These are phyloP conservation scores for Eucommia ulmoides DNA, from an alignment of 257 asterid genomes.

Conservation along the genomic window DNA sequence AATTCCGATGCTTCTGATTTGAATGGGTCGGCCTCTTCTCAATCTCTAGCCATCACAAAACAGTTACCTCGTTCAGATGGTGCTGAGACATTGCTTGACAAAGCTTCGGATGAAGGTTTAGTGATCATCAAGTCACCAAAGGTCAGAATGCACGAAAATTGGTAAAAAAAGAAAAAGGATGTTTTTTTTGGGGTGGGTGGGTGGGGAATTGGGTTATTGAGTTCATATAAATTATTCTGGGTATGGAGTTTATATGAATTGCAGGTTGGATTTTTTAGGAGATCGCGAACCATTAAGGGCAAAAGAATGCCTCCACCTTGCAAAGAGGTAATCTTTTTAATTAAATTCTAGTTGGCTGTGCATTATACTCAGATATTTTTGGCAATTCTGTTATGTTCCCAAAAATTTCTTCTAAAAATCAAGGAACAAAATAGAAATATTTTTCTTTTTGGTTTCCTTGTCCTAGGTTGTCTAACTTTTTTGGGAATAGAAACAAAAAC, in stretches of 20 bases:
- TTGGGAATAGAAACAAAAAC: too few species aligned
- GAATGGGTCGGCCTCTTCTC: constrained; percentile 61
- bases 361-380: too few species aligned
- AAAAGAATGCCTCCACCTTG: constrained; percentile 71
- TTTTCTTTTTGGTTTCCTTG: too few species aligned
- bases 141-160: constrained; percentile 41
- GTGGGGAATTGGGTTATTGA: too few species aligned
- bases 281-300: constrained; percentile 84
- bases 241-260: constrained; percentile 9
- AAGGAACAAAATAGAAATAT: too few species aligned
- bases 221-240: constrained; percentile 4
- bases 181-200: neutral
- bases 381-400: too few species aligned
- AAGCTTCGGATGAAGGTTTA: constrained; percentile 71
- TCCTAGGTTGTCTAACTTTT: too few species aligned
- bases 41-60: constrained; percentile 48
- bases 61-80: constrained; percentile 27
- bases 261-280: constrained; percentile 86
- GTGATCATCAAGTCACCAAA: constrained; percentile 65
- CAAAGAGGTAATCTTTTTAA: constrained; percentile 49
- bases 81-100: constrained; percentile 33
- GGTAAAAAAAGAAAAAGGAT: neutral
- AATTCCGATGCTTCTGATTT: constrained; percentile 30
- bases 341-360: too few species aligned
- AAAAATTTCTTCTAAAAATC: too few species aligned